Evolutionary conservation across 2,329 filamentous ascomycete genomes (phyloP).

Genomic region (Xylaria sp.): DNA sequence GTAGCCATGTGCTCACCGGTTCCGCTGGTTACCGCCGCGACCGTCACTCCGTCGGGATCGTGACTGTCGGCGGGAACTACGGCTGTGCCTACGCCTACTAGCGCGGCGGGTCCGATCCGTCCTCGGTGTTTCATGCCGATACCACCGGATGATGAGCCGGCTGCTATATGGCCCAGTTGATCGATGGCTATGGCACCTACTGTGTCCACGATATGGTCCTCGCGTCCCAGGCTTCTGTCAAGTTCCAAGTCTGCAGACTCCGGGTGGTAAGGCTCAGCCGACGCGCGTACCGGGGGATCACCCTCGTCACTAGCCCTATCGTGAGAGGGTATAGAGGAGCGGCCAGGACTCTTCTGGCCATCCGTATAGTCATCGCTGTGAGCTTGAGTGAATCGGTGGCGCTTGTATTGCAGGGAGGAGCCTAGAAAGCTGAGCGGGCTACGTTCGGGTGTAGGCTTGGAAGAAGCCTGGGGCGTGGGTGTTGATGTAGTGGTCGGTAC

Average conservation of each 20-base stretch:
- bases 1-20: conserved; percentile 99
- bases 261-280: no score
- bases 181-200: conserved; percentile 96
- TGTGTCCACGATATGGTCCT: conserved; percentile 80
- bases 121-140: conserved; percentile 98
- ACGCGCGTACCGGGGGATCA: no score
- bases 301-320: conserved; percentile 30
- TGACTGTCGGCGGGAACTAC: conserved; percentile 78
- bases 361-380: conserved; percentile 17
- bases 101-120: conserved; percentile 86
- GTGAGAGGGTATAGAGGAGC: conserved; percentile 21
- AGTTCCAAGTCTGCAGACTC: background rate
- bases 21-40: conserved; percentile 88
- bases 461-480: conserved; percentile 25
- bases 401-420: conserved; percentile 28
- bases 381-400: conserved; percentile 21
- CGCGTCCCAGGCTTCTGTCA: conserved; percentile 45
- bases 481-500: conserved; percentile 15
- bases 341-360: background rate
- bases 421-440: conserved; percentile 39
- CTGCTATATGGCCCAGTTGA: conserved; percentile 82
- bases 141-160: conserved; percentile 92
- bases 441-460: conserved; percentile 32
- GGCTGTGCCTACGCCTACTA: conserved; percentile 89
- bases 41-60: conserved; percentile 71